Evolutionary conservation across 148 eudicot species (phyloP).

Genomic region (Diospyros kaki): DNA sequence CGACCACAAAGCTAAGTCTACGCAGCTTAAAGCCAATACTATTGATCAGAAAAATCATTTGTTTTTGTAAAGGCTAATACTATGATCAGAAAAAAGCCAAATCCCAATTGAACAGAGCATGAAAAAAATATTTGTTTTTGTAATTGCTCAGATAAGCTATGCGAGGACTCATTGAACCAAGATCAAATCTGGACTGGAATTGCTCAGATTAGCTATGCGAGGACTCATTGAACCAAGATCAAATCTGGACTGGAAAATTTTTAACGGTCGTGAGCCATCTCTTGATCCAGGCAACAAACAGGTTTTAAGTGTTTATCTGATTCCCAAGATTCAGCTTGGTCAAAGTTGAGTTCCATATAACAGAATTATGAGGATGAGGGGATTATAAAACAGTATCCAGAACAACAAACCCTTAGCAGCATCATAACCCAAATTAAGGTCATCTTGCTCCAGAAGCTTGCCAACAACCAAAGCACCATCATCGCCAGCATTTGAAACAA

Average conservation of each 20-base stretch:
- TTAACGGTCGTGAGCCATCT: neutral
- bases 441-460: conserved; percentile 84
- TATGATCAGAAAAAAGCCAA: too few species aligned
- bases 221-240: neutral
- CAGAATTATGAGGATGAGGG: neutral
- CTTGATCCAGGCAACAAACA: neutral
- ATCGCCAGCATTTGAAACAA: conserved; percentile 85
- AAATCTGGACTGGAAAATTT: neutral
- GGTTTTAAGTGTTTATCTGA: neutral
- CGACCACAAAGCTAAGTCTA: neutral
- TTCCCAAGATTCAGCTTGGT: conserved; percentile 1
- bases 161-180: neutral
- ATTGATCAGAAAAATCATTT: too few species aligned
- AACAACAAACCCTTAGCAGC: conserved; percentile 72
- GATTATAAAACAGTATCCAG: neutral
- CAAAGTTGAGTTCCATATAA: neutral
- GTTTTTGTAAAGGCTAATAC: too few species aligned
- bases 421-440: conserved; percentile 73
- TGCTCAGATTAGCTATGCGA: neutral
- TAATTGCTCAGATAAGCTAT: neutral
- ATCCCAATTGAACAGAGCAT: neutral
- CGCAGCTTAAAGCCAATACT: too few species aligned
- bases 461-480: conserved; percentile 78
- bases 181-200: neutral
- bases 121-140: neutral